Evolutionary conservation across 148 eudicot genomes (phyloP), one percentile per base, ranked within the genome.

Genomic region (Chenopodium suecicum): DNA sequence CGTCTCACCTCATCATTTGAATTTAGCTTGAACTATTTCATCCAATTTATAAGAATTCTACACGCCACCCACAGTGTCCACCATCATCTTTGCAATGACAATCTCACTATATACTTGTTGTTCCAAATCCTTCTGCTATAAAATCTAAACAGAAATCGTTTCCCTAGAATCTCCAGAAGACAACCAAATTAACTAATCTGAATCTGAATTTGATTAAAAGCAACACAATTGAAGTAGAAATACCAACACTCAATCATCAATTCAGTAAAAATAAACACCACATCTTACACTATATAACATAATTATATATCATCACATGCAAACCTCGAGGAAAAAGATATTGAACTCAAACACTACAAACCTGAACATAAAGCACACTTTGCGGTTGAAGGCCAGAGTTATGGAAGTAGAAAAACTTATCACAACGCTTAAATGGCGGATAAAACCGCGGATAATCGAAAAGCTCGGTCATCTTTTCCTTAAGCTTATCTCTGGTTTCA

Each of bases 351-450:
- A 23, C 4, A 54, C 2, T 44, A 79, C 48, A 73, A 81, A 95
- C 99, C 99, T 94, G 98, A 81, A 94, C 87, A 75, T 92, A 96
- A 60, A 96, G 94, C 69, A 92, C 94, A 37, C 76, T 83, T 63
- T 96, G 99, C 7, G 99, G 89, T 82, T 92, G 95, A 80, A 96
- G 93, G 60, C 99, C 98, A 44, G 99, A 82, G 79, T 96, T 96
- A 74, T 94, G 94, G 76, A 90, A 94, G 89, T 92, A 94, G 74
- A 96, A 96, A 77, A 88, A 96, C 86, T 94, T 96, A 25, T 92
- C 85, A 62, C 90, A 91, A 13, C 85, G 90, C 86, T 90, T 89
- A 75, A 90, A 92, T 2, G 99, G 99, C 58, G 93, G 84, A 76
- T 74, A 48, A 86, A 90, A 96, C 2, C 91, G 90, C 77, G 94